Conservation (phyloP, 2,329 filamentous ascomycete species). For the Neocatenulostroma microsporum region DNA sequence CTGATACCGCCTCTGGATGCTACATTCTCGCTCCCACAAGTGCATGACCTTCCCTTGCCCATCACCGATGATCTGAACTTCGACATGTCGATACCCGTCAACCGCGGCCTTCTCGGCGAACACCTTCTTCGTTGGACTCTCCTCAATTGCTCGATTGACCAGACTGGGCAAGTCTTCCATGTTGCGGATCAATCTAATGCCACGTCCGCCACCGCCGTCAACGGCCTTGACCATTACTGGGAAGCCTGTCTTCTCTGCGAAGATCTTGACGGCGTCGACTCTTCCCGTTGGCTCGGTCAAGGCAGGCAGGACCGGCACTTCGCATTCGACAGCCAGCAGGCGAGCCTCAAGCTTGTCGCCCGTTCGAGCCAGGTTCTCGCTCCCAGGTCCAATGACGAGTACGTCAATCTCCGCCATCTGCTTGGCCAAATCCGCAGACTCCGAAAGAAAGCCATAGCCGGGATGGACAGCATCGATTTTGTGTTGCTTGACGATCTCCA, state of each 20-base stretch:
- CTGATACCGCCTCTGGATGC: constrained; percentile 53
- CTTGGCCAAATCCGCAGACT: constrained; percentile 44
- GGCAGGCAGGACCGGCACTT: constrained; percentile 46
- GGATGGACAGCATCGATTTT: constrained; percentile 51
- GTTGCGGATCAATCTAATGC: constrained; percentile 48
- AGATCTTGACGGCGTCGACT: constrained; percentile 40
- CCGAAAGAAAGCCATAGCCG: constrained; percentile 57
- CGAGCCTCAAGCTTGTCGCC: constrained; percentile 51
- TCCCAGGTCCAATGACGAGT: constrained; percentile 48
- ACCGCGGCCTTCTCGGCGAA: constrained; percentile 57
- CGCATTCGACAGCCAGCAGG: constrained; percentile 43
- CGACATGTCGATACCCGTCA: constrained; percentile 53
- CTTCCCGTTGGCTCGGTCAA: constrained; percentile 38
- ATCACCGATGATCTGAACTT: constrained; percentile 55
- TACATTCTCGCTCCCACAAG: constrained; percentile 55
- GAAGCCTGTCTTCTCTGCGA: constrained; percentile 51
- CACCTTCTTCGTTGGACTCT: constrained; percentile 51
- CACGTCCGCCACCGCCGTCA: constrained; percentile 54
- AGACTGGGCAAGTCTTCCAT: constrained; percentile 39
- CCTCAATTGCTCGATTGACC: constrained; percentile 46
- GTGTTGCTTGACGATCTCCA: constrained; percentile 43
- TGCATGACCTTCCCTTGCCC: constrained; percentile 46
- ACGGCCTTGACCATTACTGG: constrained; percentile 59
- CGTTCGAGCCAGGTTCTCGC: constrained; percentile 50
- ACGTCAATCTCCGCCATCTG: constrained; percentile 42